Base-by-base conservation (phyloP, 345 rosid species). In the Salix arbutifolia region DNA sequence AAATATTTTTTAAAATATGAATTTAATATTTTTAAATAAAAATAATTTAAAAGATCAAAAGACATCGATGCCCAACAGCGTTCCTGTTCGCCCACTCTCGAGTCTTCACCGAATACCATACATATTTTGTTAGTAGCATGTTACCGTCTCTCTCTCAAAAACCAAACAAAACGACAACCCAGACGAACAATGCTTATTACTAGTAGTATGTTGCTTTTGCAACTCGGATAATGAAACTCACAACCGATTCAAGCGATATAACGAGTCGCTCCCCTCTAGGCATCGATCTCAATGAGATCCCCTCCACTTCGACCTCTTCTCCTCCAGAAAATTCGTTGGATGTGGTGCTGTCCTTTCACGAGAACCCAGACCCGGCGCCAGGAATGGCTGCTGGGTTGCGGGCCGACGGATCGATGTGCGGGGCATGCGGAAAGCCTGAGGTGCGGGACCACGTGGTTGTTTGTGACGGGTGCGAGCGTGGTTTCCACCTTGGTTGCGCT, bases 241-340 rank as follows among this genome's bases (percentile, higher is more conserved):
- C 81, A 38, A 21, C 76, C 60, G 72, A 65, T 72, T 72, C 81
- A 38, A 56, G 33, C 73, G 83, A 71, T 23, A 7, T 71, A 7
- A 30, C 69, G 69, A 79, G 78, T 80, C 97, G 94, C 76, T 89
- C 96, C 19, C 89, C 88, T 60, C 90, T 91, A 53, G 90, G 83
- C 64, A 93, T 93, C 89, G 97, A 95, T 91, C 99, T 95, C 84
- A 95, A 95, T 84, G 97, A 95, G 96, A 91, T 93, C 88, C 99
- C 99, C 56, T 56, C 90, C 80, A 80, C 89, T 33, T 82, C 88
- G 35, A 73, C 73, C 33, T 76, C 78, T 7, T 71, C 69, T 66
- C 80, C 71, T 16, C 64, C 73, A 17, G 78, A 76, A 7, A 92
- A 91, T 69, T 74, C 97, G 28, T 71, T 85, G 60, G 90, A 89